Conservation (phyloP, 345 rosid species). For the Ceriops tagal region DNA sequence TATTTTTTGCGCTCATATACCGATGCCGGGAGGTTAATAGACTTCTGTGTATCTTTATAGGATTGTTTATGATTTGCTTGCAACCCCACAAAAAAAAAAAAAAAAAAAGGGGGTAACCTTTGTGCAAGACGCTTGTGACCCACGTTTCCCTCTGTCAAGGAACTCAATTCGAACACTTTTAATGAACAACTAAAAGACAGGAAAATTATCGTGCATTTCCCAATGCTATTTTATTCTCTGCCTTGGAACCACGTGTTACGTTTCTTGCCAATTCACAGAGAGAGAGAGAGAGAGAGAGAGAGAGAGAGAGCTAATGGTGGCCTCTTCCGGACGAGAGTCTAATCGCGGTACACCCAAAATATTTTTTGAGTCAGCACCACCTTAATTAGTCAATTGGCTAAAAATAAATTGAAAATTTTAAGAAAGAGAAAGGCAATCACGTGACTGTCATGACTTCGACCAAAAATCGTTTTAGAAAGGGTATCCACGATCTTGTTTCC, state of each 20-base stretch:
- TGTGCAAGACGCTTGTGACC: constrained; percentile 22
- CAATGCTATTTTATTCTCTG: constrained; percentile 30
- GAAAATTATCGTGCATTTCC: constrained; percentile 17
- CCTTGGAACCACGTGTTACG: constrained; percentile 34
- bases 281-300: constrained; percentile 20
- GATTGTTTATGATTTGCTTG: too few relatives aligned
- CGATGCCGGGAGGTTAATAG: constrained; percentile 12
- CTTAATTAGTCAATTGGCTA: background rate
- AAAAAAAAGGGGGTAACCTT: too few relatives aligned
- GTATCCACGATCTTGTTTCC: background rate
- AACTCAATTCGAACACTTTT: background rate
- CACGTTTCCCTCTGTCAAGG: constrained; percentile 12
- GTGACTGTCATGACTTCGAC: constrained; percentile 42
- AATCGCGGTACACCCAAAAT: constrained; percentile 1
- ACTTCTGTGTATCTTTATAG: too few relatives aligned
- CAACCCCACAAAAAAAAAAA: too few relatives aligned
- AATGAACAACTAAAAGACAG: constrained; percentile 5
- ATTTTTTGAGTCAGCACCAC: constrained; percentile 25
- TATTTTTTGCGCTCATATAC: constrained; percentile 14
- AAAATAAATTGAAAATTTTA: background rate
- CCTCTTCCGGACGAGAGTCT: constrained; percentile 10
- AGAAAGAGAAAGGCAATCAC: constrained; percentile 22
- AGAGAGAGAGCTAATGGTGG: constrained; percentile 15
- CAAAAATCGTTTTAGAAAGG: background rate
- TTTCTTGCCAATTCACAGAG: background rate